These are phyloP conservation scores for Zygnema cylindricum DNA, from an alignment of 139 green algal species.

Conservation along the genomic window DNA sequence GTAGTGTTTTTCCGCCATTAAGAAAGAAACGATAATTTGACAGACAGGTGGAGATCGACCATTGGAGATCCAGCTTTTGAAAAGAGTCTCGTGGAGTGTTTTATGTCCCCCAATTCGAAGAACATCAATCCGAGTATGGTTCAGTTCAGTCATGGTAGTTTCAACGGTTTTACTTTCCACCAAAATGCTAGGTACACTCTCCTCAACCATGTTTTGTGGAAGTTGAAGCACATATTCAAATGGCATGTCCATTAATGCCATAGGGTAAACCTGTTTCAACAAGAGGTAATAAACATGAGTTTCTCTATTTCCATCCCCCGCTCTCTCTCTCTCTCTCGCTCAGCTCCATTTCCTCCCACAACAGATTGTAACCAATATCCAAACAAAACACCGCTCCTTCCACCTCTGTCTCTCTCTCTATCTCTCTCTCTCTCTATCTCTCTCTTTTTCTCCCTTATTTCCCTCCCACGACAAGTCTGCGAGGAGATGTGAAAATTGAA, in stretches of 20 bases:
- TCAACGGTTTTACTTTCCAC: conserved; percentile 37
- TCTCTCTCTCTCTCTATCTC: too few species aligned
- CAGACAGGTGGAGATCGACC: background rate
- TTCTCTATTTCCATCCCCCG: too few species aligned
- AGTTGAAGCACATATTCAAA: background rate
- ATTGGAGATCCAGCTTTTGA: background rate
- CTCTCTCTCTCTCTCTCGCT: too few species aligned
- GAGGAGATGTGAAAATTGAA: too few species aligned
- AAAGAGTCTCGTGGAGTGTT: conserved; percentile 24
- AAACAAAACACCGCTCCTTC: too few species aligned
- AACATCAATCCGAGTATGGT: conserved; percentile 18
- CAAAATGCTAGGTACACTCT: background rate
- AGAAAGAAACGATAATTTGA: conserved; percentile 25
- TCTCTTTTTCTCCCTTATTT: too few species aligned
- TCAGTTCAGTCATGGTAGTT: conserved; percentile 19
- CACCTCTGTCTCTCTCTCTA: too few species aligned
- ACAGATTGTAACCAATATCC: too few species aligned
- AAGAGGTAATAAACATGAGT: too few species aligned
- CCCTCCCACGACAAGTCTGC: too few species aligned
- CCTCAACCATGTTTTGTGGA: conserved; percentile 6
- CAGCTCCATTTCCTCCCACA: too few species aligned
- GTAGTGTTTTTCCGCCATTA: conserved; percentile 27
- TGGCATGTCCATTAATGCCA: conserved; percentile 1
- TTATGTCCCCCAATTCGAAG: conserved; percentile 6
- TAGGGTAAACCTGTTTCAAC: conserved; percentile 15